Evolutionary conservation across 495 filamentous ascomycete species (phyloP), one percentile per base, ranked within the genome.

Genomic region (Aspergillus kassunensis): DNA sequence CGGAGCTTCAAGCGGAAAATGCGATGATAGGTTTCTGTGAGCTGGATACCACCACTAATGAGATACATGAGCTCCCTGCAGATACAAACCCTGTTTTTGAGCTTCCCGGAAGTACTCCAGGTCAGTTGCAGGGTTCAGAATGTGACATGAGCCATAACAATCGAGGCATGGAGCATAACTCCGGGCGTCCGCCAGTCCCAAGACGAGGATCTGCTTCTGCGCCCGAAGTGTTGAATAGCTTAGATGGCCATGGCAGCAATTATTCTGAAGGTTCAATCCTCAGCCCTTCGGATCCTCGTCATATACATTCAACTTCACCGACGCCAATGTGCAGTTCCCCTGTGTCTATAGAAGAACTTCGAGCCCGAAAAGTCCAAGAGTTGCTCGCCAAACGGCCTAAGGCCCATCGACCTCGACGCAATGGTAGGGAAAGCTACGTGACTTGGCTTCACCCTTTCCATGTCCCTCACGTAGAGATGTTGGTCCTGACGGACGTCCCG

Each of bases 401-500:
- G 21, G 66, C 59, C 16, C 59, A 67, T 23, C 44, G 68, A 9
- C 64, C 64, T 36, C 55, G 63, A 0, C 55, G 50, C 29, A 48
- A 61, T 44, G 56, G 60, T 24, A 66, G 61, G 52, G 62, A 66
- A 44, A 66, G 58, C 41, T 63, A 60, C 35, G 63, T 72, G 21
- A 70, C 69, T 13, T 72, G 71, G 34, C 61, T 86, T 9, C 81
- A 81, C 55, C 78, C 80, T n/a, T 80, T 73, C 16, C 74, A 80
- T 62, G 59, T 82, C 5, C 77, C 80, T 3, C 74, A 80, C 51
- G 55, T 82, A n/a, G 72, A 79, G 44, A 78, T 77, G 0, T 57
- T 86, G 13, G 72, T 80, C 0, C 56, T 86, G 51, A 84, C 80
- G 10, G 77, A 83, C 62, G 77, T 86, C 13, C 83, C 83, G 3